These are phyloP conservation scores for Haplosporangium gracile DNA, from an alignment of 192 early-diverging fungal species.

Conservation along the genomic window DNA sequence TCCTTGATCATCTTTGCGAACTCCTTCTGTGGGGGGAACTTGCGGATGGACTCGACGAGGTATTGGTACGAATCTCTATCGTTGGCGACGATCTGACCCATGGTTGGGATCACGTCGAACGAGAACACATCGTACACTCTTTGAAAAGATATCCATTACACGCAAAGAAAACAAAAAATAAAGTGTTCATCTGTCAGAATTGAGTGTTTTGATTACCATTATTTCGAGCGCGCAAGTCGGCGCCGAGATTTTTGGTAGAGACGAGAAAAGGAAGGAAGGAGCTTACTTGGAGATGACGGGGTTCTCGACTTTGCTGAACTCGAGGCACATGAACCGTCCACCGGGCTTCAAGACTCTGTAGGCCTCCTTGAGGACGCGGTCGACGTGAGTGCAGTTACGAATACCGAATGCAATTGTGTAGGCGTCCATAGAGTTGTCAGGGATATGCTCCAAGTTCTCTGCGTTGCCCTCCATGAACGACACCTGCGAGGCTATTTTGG, in stretches of 20 bases:
- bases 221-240: neutral
- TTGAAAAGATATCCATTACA: neutral
- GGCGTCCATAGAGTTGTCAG: slow-evolving; percentile 85
- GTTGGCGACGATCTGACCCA: slow-evolving; percentile 89
- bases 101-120: slow-evolving; percentile 91
- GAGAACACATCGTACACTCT: slow-evolving; percentile 93
- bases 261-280: neutral
- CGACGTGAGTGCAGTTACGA: slow-evolving; percentile 95
- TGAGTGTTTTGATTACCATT: neutral
- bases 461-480: slow-evolving; percentile 90
- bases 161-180: neutral
- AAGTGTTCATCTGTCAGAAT: slow-evolving; percentile 9
- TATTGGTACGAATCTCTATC: slow-evolving; percentile 97
- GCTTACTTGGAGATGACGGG: slow-evolving; percentile 84
- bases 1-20: slow-evolving; percentile 94
- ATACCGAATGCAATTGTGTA: slow-evolving; percentile 99
- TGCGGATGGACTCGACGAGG: slow-evolving; percentile 95
- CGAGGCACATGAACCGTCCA: slow-evolving; percentile 95
- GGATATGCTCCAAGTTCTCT: slow-evolving; percentile 82
- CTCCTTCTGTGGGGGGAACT: slow-evolving; percentile 90
- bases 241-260: neutral
- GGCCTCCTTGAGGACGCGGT: slow-evolving; percentile 89
- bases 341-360: slow-evolving; percentile 96
- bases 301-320: slow-evolving; percentile 92
- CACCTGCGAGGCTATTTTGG: slow-evolving; percentile 68